These are phyloP conservation scores for Spiromastix sp. DNA, from an alignment of 2,329 filamentous ascomycete species.

Conservation along the genomic window DNA sequence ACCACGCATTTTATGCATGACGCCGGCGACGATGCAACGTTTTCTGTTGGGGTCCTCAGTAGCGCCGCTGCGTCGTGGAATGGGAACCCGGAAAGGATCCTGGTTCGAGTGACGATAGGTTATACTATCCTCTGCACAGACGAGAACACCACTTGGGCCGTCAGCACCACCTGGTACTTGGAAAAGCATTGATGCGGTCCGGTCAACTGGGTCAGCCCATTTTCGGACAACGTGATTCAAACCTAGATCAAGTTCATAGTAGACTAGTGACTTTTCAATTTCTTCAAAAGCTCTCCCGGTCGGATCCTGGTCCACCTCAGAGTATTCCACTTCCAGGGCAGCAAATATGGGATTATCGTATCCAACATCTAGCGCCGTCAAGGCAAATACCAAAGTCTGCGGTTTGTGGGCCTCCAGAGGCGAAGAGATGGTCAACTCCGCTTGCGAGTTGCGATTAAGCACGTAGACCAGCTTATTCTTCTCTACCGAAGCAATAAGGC, in stretches of 20 bases:
- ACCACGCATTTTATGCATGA: constrained; percentile 96
- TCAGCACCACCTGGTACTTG: constrained; percentile 91
- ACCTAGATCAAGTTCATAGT: constrained; percentile 94
- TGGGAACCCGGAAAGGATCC: constrained; percentile 75
- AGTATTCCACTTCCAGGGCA: constrained; percentile 86
- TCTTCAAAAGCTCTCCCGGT: constrained; percentile 72
- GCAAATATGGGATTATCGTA: constrained; percentile 98
- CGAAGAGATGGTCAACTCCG: constrained; percentile 91
- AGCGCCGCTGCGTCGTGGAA: constrained; percentile 75
- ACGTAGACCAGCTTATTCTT: constrained; percentile 99
- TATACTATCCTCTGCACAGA: constrained; percentile 88
- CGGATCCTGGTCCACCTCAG: constrained; percentile 81
- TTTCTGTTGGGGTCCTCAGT: constrained; percentile 90
- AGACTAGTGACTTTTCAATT: constrained; percentile 82
- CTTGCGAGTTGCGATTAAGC: constrained; percentile 87
- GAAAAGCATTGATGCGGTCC: constrained; percentile 80
- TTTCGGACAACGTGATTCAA: constrained; percentile 94
- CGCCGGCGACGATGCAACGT: constrained; percentile 73
- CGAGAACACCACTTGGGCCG: constrained; percentile 86
- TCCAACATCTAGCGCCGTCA: constrained; percentile 84
- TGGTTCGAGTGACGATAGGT: constrained; percentile 97
- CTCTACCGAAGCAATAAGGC: constrained; percentile 85
- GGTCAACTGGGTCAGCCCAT: constrained; percentile 90
- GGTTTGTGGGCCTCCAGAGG: constrained; percentile 92
- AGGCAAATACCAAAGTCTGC: constrained; percentile 77